Base-by-base conservation (phyloP, 2,329 filamentous ascomycete genomes). In the Arthrobotrys iridis region DNA sequence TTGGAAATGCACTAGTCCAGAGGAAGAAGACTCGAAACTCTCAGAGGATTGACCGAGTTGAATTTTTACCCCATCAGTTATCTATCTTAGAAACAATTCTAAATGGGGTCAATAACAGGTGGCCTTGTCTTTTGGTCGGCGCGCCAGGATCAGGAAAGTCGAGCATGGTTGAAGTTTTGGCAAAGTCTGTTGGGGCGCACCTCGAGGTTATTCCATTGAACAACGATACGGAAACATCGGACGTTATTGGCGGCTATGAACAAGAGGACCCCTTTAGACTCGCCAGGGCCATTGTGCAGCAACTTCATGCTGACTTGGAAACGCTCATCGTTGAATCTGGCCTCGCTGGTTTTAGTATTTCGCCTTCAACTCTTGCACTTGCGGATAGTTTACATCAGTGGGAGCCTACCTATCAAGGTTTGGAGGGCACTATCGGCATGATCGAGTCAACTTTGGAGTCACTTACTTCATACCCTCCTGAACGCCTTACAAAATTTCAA, bases 191-290 rank as follows among this genome's bases (percentile, higher is more conserved):
- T 43, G 95, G 95, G 22, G 90, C 90, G 65, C 85, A 88, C 0
- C 84, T 98, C 2, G 87, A 93, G 30, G 91, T 93, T 13, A 92
- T 98, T 79, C 89, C 93, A 0, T 88, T 99, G 83, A 99, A 97
- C 80, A 90, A 93, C 4, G 96, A 99, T 79, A 91, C 97, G 46
- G 95, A 99, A 81, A 93, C 94, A 0, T 97, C 97, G 89, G 95
- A 99, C 82, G 88, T 99, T 66, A 92, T 99, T 67, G 95, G 95
- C 80, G 95, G 95, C 0, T 99, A 97, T 80, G 95, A 99, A 81
- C 95, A 99, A 82, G 89, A 92, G 15, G 95, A 99, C 81, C 89
- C 92, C 20, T 86, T 91, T 59, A 87, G 94, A 65, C 88, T 91
- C 76, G 84, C 92, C 3, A 89, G 90, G 63, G 84, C 85, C n/a